Base-by-base conservation (phyloP, 345 rosid species). In the Lagerstroemia speciosa region DNA sequence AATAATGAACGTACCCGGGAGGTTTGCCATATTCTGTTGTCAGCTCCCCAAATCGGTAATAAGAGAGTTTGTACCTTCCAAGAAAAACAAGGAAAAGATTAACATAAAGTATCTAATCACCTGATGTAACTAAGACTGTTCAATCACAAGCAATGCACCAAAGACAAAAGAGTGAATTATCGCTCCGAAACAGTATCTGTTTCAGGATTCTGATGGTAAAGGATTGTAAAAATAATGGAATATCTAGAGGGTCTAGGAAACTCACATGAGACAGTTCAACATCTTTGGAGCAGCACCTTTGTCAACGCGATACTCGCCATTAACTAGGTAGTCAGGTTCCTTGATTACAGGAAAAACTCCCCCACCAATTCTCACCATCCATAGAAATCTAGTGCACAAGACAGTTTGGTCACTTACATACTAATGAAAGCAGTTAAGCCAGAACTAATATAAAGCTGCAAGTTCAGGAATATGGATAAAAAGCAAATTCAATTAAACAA, bases 301-400 rank as follows among this genome's bases (percentile, higher is more conserved):
- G 86, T 94, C 99, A 69, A 94, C 91, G 38, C 99, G 99, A 67
- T 91, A 94, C 69, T 94, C 99, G 2, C 99, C 99, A 78, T 94
- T 94, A 52, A 88, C 99, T 38, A 94, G 97, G 82, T 94, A 94
- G 77, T 92, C 97, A 69, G 96, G 90, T 80, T 94, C 99, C 86
- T 87, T 91, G 67, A 94, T 94, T 64, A 91, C 98, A 66, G 99
- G 99, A 78, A 82, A 94, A 43, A 94, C 97, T 70, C 99, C 98
- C 11, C 99, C 99, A 76, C 99, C 99, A 79, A 94, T 94, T 78
- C 99, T 89, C 78, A 94, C 99, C 99, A 94, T 94, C 99, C 99
- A 94, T 84, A 94, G 77, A 80, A 94, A 94, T 82, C 99, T 94
- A 76, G 72, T 57, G 43, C 75, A 73, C 36, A 66, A 65, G 19